Evolutionary conservation across 1,284 basidiomycete genomes (phyloP).

Genomic region (Tilletia caries): DNA sequence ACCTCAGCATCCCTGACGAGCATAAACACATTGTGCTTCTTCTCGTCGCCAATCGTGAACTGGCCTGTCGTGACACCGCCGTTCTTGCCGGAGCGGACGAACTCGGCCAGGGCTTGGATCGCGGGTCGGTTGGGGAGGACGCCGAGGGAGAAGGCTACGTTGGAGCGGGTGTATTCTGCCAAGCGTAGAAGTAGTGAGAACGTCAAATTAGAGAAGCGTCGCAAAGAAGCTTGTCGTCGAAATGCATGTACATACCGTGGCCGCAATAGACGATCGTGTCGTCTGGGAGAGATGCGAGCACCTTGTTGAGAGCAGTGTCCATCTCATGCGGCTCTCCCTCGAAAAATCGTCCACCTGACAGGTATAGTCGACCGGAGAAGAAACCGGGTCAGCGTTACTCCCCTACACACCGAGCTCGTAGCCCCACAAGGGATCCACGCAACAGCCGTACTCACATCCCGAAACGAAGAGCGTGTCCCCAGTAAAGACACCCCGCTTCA

Average conservation of each 20-base stretch:
- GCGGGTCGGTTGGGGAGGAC: conserved; percentile 67
- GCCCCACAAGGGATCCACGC: no score
- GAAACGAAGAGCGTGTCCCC: conserved; percentile 94
- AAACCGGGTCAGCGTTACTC: not conserved
- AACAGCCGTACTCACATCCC: conserved; percentile 15
- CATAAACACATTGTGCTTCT: conserved; percentile 57
- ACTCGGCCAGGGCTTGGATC: conserved; percentile 59
- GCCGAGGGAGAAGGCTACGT: conserved; percentile 51
- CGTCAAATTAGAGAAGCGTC: no score
- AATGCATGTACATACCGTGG: conserved; percentile 67
- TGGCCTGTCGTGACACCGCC: conserved; percentile 68
- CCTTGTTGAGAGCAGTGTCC: conserved; percentile 72
- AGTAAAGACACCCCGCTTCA: conserved; percentile 76
- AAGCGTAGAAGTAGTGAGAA: not conserved
- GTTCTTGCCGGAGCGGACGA: conserved; percentile 29
- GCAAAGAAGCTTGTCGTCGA: no score
- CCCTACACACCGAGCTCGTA: no score
- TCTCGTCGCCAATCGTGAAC: conserved; percentile 79
- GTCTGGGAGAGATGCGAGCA: conserved; percentile 66
- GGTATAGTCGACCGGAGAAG: not conserved
- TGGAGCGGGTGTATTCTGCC: conserved; percentile 50
- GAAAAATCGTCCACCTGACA: conserved; percentile 79
- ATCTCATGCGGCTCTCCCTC: conserved; percentile 85
- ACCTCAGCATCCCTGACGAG: conserved; percentile 37
- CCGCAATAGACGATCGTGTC: conserved; percentile 82